These are phyloP conservation scores for Letharia columbiana DNA, from an alignment of 495 filamentous ascomycete genomes.

Conservation along the genomic window DNA sequence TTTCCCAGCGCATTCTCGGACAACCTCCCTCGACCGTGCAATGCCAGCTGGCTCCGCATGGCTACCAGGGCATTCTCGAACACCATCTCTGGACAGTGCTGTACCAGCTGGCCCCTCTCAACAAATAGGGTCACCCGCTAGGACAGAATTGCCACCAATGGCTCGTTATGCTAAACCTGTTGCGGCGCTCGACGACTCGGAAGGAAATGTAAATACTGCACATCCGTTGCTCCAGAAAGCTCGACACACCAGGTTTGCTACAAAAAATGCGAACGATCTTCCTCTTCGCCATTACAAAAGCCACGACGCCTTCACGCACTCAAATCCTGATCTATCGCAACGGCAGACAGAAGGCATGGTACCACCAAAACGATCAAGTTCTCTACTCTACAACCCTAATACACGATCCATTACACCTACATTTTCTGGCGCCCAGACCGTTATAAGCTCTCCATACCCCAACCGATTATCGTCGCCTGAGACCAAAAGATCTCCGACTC, in stretches of 20 bases:
- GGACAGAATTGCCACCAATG: slow-evolving; percentile 10
- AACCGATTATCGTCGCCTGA: slow-evolving; percentile 5
- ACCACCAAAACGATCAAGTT: slow-evolving; percentile 25
- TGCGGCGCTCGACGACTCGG: slow-evolving; percentile 15
- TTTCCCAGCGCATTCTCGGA: slow-evolving; percentile 12
- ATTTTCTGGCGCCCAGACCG: slow-evolving; percentile 6
- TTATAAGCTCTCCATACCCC: background rate
- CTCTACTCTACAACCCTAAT: slow-evolving; percentile 19
- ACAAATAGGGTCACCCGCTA: background rate
- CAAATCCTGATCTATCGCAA: slow-evolving; percentile 19
- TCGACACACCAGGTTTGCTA: slow-evolving; percentile 24
- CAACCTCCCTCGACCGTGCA: background rate
- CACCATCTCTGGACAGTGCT: background rate
- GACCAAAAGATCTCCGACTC: slow-evolving; percentile 18
- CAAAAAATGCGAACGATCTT: slow-evolving; percentile 14
- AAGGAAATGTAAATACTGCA: slow-evolving; percentile 20
- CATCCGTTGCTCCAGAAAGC: slow-evolving; percentile 25
- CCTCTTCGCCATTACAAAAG: slow-evolving; percentile 26
- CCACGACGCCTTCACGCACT: slow-evolving; percentile 21
- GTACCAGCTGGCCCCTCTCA: background rate
- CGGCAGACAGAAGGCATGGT: slow-evolving; percentile 8
- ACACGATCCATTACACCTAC: slow-evolving; percentile 9
- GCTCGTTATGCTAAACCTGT: slow-evolving; percentile 10
- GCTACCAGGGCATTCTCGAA: background rate
- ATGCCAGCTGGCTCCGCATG: background rate